A percentile compares a stretch with the other conserved stretches of the same genome.
Conservation (phyloP, 139 green algal species). For the Picochlorum sp. region DNA sequence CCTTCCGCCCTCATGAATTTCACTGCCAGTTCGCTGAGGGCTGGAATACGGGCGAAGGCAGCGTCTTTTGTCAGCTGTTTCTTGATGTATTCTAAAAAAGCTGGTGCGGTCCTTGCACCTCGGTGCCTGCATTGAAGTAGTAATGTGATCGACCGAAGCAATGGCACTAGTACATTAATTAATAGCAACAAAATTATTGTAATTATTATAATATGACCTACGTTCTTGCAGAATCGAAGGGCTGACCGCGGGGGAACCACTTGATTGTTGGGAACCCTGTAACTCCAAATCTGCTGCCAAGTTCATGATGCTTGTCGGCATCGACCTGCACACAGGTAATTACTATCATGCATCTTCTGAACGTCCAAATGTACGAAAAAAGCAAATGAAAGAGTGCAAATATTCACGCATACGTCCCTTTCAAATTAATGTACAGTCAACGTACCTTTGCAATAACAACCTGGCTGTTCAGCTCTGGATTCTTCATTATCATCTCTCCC, state of each 20-base stretch:
- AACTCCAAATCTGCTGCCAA: slow-evolving; percentile 67
- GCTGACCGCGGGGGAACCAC: slow-evolving; percentile 53
- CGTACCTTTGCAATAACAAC: slow-evolving; percentile 62
- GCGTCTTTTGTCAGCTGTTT: slow-evolving; percentile 50
- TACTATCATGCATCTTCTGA: no score
- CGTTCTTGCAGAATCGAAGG: slow-evolving; percentile 6
- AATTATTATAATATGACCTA: background rate
- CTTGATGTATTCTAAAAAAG: slow-evolving; percentile 63
- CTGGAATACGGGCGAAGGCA: slow-evolving; percentile 44
- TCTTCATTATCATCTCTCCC: slow-evolving; percentile 38
- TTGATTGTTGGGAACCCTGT: slow-evolving; percentile 79
- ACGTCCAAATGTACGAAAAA: no score
- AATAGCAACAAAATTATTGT: background rate
- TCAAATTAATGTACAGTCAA: no score
- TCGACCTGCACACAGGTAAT: slow-evolving; percentile 59
- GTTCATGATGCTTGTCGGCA: slow-evolving; percentile 53
- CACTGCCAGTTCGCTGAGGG: slow-evolving; percentile 12
- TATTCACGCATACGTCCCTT: background rate
- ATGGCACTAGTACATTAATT: background rate
- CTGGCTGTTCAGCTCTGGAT: slow-evolving; percentile 49
- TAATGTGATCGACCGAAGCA: slow-evolving; percentile 28
- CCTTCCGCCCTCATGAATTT: background rate
- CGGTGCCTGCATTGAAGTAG: slow-evolving; percentile 33
- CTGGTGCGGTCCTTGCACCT: slow-evolving; percentile 36
- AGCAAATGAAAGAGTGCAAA: no score